Conservation (phyloP, 2,329 filamentous ascomycete genomes). For the Raffaelea ambrosiae region DNA sequence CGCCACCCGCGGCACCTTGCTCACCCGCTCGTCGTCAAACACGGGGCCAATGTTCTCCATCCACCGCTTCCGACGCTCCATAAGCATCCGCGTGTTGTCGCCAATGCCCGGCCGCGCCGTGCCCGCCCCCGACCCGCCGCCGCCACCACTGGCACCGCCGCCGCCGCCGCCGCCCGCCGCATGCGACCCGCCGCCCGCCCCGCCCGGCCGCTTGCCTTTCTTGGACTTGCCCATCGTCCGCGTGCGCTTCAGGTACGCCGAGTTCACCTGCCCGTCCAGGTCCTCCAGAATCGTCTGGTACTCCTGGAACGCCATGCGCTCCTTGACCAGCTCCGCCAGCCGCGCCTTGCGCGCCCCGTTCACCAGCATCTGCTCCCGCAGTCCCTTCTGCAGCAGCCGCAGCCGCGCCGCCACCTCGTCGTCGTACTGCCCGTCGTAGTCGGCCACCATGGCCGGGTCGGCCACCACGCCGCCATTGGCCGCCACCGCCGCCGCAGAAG, state of each 20-base stretch:
- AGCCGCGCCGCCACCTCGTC: conserved; percentile 89
- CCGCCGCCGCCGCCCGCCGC: conserved; percentile 31
- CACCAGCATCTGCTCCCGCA: conserved; percentile 74
- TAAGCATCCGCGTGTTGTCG: conserved; percentile 81
- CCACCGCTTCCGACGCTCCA: conserved; percentile 87
- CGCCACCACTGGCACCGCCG: conserved; percentile 33
- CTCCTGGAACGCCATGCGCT: conserved; percentile 92
- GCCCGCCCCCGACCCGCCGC: conserved; percentile 33
- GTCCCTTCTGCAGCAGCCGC: conserved; percentile 71
- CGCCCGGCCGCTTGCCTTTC: conserved; percentile 49
- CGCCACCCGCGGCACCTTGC: conserved; percentile 56
- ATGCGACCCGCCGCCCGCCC: conserved; percentile 51
- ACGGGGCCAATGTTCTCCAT: conserved; percentile 84
- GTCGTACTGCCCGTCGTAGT: conserved; percentile 85
- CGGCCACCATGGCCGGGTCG: conserved; percentile 34
- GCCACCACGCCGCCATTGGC: neutral
- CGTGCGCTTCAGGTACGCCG: conserved; percentile 91
- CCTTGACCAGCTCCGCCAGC: conserved; percentile 77
- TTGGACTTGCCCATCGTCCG: conserved; percentile 93
- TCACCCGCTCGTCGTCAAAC: conserved; percentile 73
- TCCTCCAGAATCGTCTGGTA: conserved; percentile 96
- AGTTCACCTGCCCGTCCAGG: conserved; percentile 87
- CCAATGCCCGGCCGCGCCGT: conserved; percentile 75
- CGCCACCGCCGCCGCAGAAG: neutral
- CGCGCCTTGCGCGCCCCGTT: conserved; percentile 89